These are phyloP conservation scores for Sporopachydermia quercuum DNA, from an alignment of 805 yeast species.

Conservation along the genomic window DNA sequence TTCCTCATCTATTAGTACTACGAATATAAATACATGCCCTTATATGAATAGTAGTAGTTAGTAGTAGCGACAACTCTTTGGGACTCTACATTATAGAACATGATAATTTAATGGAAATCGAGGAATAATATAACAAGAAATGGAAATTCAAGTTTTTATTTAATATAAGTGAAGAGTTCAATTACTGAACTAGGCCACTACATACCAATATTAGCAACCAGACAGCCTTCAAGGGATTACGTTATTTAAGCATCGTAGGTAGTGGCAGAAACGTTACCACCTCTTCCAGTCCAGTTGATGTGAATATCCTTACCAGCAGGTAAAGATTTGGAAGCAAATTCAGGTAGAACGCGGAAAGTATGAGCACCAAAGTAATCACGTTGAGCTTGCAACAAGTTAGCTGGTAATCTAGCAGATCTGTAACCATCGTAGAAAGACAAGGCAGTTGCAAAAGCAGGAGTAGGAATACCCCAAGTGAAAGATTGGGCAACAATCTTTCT, in stretches of 20 bases:
- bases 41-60: too few relatives aligned
- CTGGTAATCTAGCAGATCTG: slow-evolving; percentile 92
- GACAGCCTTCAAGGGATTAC: too few relatives aligned
- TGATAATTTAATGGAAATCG: too few relatives aligned
- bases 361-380: slow-evolving; percentile 99
- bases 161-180: too few relatives aligned
- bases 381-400: slow-evolving; percentile 97
- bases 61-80: too few relatives aligned
- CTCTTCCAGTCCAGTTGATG: slow-evolving; percentile 98
- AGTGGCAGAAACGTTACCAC: slow-evolving; percentile 94
- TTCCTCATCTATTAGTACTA: too few relatives aligned
- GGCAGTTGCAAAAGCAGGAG: slow-evolving; percentile 96
- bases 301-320: slow-evolving; percentile 79
- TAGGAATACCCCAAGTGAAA: slow-evolving; percentile 80
- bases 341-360: slow-evolving; percentile 92
- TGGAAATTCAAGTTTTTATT: too few relatives aligned
- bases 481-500: slow-evolving; percentile 74
- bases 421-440: slow-evolving; percentile 96
- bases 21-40: too few relatives aligned
- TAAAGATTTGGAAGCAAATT: slow-evolving; percentile 57
- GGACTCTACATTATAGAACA: too few relatives aligned
- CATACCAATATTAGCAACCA: too few relatives aligned
- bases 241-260: slow-evolving; percentile 74
- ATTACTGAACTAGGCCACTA: too few relatives aligned
- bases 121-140: too few relatives aligned